phyloP scores from a whole-genome alignment of 2,329 filamentous ascomycete species.

The Talaromyces verruculosus region DNA sequence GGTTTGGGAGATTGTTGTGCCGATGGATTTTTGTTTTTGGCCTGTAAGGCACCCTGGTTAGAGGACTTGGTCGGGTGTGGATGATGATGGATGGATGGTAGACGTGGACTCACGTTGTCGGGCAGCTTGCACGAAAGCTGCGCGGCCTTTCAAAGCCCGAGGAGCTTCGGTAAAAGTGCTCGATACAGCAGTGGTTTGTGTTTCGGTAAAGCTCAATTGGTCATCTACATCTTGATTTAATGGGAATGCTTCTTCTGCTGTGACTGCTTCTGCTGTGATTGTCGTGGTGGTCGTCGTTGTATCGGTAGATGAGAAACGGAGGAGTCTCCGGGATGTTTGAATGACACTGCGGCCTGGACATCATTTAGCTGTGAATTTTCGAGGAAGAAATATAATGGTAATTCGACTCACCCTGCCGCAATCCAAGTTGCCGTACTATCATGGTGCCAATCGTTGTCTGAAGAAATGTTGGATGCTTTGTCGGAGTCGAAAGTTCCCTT shows the following conservation, averaged over 20 bases:
- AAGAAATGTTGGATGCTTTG: background rate
- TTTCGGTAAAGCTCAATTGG: background rate
- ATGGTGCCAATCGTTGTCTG: conserved; percentile 30
- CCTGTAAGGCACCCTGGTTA: conserved; percentile 25
- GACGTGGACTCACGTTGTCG: conserved; percentile 28
- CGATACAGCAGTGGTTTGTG: conserved; percentile 20
- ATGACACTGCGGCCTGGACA: conserved; percentile 39
- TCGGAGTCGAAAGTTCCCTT: conserved; percentile 7
- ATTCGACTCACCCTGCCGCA: conserved; percentile 41
- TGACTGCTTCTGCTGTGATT: background rate
- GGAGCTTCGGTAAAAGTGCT: background rate
- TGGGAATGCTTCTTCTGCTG: background rate
- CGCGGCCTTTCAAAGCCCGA: background rate
- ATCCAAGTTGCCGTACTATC: conserved; percentile 43
- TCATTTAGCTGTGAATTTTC: conserved; percentile 1
- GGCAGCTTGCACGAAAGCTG: conserved; percentile 24
- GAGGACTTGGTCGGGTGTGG: background rate
- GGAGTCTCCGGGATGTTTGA: conserved; percentile 34
- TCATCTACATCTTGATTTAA: background rate
- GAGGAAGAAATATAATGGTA: background rate
- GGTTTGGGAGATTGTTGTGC: conserved; percentile 29
- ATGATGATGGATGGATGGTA: too few species aligned
- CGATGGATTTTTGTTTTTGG: conserved; percentile 35
- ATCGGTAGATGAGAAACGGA: conserved; percentile 38
- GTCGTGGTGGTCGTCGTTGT: conserved; percentile 30